phyloP scores from a whole-genome alignment of 2,329 filamentous ascomycete species.

The Ophiostoma quercus region DNA sequence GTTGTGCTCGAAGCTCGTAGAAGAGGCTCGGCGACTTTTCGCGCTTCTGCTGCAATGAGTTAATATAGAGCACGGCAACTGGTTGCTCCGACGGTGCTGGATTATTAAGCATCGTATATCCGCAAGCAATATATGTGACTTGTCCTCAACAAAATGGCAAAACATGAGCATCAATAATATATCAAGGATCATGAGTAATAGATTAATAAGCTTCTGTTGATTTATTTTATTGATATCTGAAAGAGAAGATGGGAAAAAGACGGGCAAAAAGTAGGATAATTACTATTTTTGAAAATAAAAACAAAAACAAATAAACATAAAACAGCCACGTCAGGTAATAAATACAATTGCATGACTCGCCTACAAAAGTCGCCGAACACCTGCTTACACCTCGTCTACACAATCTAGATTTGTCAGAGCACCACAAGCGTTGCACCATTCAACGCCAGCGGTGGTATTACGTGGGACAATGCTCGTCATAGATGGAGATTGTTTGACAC shows the following conservation, averaged over 20 bases:
- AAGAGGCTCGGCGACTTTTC: slow-evolving; percentile 2
- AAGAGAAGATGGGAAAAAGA: no score
- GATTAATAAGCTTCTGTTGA: neutral
- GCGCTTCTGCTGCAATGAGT: no score
- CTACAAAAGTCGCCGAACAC: neutral
- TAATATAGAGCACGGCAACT: neutral
- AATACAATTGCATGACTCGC: neutral
- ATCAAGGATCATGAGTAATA: neutral
- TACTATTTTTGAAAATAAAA: no score
- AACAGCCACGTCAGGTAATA: neutral
- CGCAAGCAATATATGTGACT: neutral
- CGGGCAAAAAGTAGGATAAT: no score
- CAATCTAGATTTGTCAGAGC: neutral
- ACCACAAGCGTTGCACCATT: neutral
- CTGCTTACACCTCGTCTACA: neutral
- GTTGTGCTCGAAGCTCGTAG: neutral
- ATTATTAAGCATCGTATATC: neutral
- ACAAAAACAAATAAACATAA: no score
- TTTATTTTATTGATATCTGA: neutral
- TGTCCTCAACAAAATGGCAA: neutral
- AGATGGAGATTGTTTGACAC: neutral
- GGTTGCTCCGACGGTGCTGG: neutral
- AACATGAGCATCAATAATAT: no score
- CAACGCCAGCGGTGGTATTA: neutral
- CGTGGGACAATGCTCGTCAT: neutral